Conservation (phyloP, 2,329 filamentous ascomycete genomes). For the Verticillium albo-atrum region DNA sequence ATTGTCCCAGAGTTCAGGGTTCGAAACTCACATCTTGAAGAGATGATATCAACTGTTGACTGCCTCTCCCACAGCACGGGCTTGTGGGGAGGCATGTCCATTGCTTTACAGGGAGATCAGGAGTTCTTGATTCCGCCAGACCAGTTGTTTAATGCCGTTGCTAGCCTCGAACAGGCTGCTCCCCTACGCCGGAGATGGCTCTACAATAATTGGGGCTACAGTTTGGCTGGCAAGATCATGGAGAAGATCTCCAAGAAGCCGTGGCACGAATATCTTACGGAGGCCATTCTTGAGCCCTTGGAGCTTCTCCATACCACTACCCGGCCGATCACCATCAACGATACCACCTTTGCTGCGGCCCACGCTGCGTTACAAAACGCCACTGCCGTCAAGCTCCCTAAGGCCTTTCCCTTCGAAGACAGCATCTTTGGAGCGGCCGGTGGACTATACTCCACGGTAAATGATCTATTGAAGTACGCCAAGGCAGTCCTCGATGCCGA, state of each 20-base stretch:
- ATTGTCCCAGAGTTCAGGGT: background rate
- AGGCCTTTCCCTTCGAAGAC: background rate
- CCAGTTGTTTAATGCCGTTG: background rate
- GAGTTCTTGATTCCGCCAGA: too few relatives aligned
- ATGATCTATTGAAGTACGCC: background rate
- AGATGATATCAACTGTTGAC: background rate
- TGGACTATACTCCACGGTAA: background rate
- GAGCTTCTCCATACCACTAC: background rate
- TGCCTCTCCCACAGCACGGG: constrained; percentile 3
- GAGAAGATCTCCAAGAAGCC: constrained; percentile 1
- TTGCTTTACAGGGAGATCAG: constrained; percentile 1
- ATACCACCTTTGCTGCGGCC: background rate
- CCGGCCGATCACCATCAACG: background rate
- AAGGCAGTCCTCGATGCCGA: background rate
- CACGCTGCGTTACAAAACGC: background rate
- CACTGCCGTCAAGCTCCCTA: background rate
- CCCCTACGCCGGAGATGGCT: constrained; percentile 2
- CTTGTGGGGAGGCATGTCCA: background rate
- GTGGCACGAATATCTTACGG: background rate
- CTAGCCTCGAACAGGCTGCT: background rate
- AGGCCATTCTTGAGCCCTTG: background rate
- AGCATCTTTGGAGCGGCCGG: background rate
- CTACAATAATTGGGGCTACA: constrained; percentile 5
- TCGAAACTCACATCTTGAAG: background rate
- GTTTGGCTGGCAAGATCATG: constrained; percentile 1